Base-by-base conservation (phyloP, 2,329 filamentous ascomycete species). In the Penicillium sp. region DNA sequence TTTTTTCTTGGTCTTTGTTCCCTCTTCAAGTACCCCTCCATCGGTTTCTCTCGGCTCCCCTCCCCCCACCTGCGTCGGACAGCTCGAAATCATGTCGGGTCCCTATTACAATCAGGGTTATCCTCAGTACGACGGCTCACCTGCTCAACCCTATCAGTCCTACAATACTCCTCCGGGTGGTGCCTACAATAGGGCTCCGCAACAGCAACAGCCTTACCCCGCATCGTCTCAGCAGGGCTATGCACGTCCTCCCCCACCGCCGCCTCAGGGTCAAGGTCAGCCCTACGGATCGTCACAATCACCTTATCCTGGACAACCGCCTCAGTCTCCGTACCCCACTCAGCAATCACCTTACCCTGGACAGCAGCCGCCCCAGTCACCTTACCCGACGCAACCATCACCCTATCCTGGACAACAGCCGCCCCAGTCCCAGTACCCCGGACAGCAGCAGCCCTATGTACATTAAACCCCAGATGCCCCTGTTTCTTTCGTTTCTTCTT, bases 181-280 rank as follows among this genome's bases (percentile, higher is more conserved):
- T 46, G 67, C 71, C 45, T 73, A 72, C 50, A 68, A 70, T 33
- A 55, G 62, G 28, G 57, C 60, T 36, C 66, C 62, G 29, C 66
- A 60, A 29, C 64, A 63, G 43, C 62, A 65, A 36, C 59, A 65
- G 28, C 65, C 66, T 46, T 65, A 67, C 56, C 58, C 61, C 52
- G 59, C 59, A 46, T 59, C 60, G 39, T 43, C 60, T 26, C 62
- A 62, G 47, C 67, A 71, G 55, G 65, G 64, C 38, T 79, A 79
- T 65, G 68, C 65, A 48, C 67, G 74, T 52, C 72, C 74, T 18
- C 72, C 75, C 41, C 73, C 69, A 38, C 70, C 74, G 48, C 70
- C 72, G 58, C 72, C 61, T 48, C 71, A 71, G 43, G 62, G 63
- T 48, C 71, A 71, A 43, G 62, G 63, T 48, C 69, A 72, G 54